A percentile compares a stretch with the other conserved stretches of the same genome.
phyloP scores from a whole-genome alignment of 2,329 filamentous ascomycete species.

The Fusarium phyllophilum region DNA sequence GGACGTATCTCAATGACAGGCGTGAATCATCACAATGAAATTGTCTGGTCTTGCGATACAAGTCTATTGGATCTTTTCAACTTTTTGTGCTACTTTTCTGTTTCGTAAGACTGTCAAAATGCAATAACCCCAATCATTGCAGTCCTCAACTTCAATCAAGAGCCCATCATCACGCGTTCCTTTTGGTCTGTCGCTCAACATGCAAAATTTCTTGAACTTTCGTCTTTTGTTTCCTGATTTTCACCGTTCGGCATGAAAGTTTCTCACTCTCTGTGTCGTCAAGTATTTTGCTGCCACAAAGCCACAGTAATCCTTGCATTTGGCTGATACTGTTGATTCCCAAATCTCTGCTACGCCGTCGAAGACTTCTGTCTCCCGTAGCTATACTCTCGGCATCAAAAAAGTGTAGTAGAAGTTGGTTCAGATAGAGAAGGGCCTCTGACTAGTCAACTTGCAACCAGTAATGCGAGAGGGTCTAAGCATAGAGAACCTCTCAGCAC shows the following conservation, averaged over 20 bases:
- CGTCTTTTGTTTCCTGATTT: background rate
- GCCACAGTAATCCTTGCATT: background rate
- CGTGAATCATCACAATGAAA: background rate
- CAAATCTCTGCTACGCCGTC: background rate
- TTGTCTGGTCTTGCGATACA: background rate
- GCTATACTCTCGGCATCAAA: background rate
- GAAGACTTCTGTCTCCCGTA: background rate
- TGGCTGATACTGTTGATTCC: background rate
- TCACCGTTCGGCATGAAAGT: background rate
- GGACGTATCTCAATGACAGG: no score
- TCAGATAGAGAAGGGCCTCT: background rate
- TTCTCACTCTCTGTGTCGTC: background rate
- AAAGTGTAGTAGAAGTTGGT: background rate
- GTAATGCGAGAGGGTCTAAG: background rate
- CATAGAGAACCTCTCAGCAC: background rate
- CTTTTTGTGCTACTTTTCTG: conserved; percentile 15
- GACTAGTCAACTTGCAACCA: background rate
- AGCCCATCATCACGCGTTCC: background rate
- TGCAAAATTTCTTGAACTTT: background rate
- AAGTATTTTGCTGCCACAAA: background rate
- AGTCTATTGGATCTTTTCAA: background rate
- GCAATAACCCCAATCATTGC: background rate
- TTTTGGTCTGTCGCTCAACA: background rate
- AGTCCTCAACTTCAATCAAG: background rate
- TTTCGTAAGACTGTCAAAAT: background rate